Base-by-base conservation (phyloP, 768 basidiomycete genomes). In the Pulveroboletus sp. region DNA sequence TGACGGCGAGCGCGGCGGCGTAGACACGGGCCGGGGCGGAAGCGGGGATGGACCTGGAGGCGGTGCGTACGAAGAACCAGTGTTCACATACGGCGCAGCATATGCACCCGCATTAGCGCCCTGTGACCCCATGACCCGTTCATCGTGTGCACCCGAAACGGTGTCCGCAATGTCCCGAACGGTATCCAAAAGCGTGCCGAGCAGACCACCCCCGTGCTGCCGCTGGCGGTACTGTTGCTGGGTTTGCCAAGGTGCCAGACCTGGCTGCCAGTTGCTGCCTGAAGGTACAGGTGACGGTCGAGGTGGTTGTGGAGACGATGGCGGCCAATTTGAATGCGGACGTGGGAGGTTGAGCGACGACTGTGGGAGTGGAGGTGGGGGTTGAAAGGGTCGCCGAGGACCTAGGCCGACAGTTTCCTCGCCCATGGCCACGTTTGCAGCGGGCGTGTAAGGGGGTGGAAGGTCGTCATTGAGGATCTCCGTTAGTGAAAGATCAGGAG, bases 361-460 rank as follows among this genome's bases (percentile, higher is more conserved):
- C 0, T 50, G 13, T 5, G 61, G 59, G 5, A 31, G 39, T 0
- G 19, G 50, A 5, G 67, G 73, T 0, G 74, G 58, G 9, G 57
- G 70, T 58, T 85, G 83, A 57, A 85, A 88, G 0, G 86, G 83
- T 12, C 85, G 59, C 5, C 67, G 47, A 0, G 86, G 87, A 0
- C 88, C 86, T 17, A 76, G 67, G 46, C 86, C 80, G 2, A 89
- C 52, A 0, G 83, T 80, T 1, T 73, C 67, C 60, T 90, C 88
- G 13, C 85, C 88, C 13, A 71, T 43, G 39, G 85, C 87, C 16
- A 71, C 40, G 40, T 82, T 75, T 4, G 86, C 77, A 2, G 73
- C 55, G 0, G 79, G 69, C 0, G 86, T 86, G 58, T 89, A 90
- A 1, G 86, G 80, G 1, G 88, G 88, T 1, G 86, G 87, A 11